A percentile compares a stretch with the other conserved stretches of the same genome.
Conservation (phyloP, 148 eudicot species). For the Nepenthes mirabilis region DNA sequence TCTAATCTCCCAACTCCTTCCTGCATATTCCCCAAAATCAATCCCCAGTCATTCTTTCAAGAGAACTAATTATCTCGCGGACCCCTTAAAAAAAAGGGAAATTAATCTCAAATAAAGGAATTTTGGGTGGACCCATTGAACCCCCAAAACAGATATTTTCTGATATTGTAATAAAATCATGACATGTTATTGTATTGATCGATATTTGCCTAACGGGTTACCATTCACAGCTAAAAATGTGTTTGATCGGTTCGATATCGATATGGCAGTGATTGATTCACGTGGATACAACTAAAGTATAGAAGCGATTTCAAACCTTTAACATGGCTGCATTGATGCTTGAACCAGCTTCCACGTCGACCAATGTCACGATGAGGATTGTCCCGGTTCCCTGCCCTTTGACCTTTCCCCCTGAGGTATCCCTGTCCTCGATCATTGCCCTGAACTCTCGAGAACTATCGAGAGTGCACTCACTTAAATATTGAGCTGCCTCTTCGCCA, state of each 20-base stretch:
- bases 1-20: conserved; percentile 79
- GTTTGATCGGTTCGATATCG: too few relatives aligned
- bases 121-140: too few relatives aligned
- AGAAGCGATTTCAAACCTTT: conserved; percentile 40
- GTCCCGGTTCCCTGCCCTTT: conserved; percentile 94
- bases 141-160: too few relatives aligned
- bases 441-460: conserved; percentile 47
- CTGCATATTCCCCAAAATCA: conserved; percentile 21
- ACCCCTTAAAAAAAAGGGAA: too few relatives aligned
- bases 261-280: too few relatives aligned
- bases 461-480: conserved; percentile 45
- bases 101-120: too few relatives aligned
- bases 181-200: too few relatives aligned
- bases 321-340: conserved; percentile 70
- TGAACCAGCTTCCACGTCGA: conserved; percentile 34
- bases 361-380: conserved; percentile 51
- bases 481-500: conserved; percentile 79
- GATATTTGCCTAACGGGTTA: too few relatives aligned
- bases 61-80: neutral
- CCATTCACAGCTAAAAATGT: too few relatives aligned
- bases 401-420: conserved; percentile 69
- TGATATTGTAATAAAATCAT: too few relatives aligned
- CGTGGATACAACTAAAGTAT: neutral
- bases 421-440: conserved; percentile 71
- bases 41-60: too few relatives aligned